Evolutionary conservation across 257 asterid species (phyloP), one percentile per base, ranked within the genome.

Genomic region (Parsonsia alboflavescens): DNA sequence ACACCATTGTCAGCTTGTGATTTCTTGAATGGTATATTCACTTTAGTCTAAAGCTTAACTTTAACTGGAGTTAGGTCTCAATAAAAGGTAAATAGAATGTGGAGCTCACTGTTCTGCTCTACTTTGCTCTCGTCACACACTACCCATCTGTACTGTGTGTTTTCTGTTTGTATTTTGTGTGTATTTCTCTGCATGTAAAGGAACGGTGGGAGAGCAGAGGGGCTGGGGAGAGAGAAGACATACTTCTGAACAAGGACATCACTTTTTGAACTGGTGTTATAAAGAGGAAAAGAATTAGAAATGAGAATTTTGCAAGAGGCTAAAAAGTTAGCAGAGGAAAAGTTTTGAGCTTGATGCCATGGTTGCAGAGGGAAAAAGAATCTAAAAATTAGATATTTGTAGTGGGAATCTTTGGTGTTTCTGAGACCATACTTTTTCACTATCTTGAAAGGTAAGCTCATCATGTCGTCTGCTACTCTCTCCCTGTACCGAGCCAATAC

Each of bases 321-420:
- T 28, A 57, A 19, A 54, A 52, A 63, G 72, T 7, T 12, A 44
- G 39, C 17, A 42, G 59, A 71, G 44, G 30, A 72, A 78, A 58
- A 63, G 33, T 74, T 78, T 41, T 69, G 71, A 74, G 68, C 76
- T 83, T 83, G 88, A 68, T 75, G 80, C 77, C 77, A 75, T 77
- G 76, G 76, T 39, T 46, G 21, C 39, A 78, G 72, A 42, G 64
- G 45, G 28, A 68, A 53, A 33, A 61, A 44, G 86, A 85, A 84
- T 89, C 87, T 82, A 77, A 80, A 80, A 7, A 78, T 82, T 72
- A 73, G 85, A 75, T 84, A 62, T 70, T 79, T 84, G 74, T 72
- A 83, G 88, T 84, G 91, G 91, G 90, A 81, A 88, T 86, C 87
- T 86, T 85, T 78, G 80, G 79, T 77, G 77, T 79, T 86, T 77